Percentiles rank a stretch among this genome's conserved stretches.
These are phyloP conservation scores for Colletotrichum sp. DNA, from an alignment of 2,329 filamentous ascomycete genomes.

Conservation along the genomic window DNA sequence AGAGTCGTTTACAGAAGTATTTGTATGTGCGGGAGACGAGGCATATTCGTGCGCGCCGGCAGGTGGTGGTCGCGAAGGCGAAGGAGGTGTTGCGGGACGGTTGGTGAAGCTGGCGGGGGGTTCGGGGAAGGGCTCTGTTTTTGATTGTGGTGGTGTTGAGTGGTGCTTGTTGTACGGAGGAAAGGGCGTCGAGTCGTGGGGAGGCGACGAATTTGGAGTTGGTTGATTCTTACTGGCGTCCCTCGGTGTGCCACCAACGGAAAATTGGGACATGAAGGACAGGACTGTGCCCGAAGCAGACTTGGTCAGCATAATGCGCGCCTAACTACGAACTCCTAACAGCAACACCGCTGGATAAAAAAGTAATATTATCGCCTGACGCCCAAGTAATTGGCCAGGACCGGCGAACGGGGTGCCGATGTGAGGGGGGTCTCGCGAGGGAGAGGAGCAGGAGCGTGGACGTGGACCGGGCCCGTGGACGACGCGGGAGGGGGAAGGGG, in stretches of 20 bases:
- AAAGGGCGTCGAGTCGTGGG: slow-evolving; percentile 34
- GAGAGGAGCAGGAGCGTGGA: neutral
- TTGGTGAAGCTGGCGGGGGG: slow-evolving; percentile 22
- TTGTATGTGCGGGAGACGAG: slow-evolving; percentile 41
- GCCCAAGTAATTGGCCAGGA: slow-evolving; percentile 18
- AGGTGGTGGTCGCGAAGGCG: slow-evolving; percentile 23
- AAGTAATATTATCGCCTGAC: slow-evolving; percentile 11
- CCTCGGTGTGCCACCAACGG: slow-evolving; percentile 61
- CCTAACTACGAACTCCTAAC: neutral
- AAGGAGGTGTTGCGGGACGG: slow-evolving; percentile 40
- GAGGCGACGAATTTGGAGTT: slow-evolving; percentile 50
- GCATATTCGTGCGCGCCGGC: slow-evolving; percentile 41
- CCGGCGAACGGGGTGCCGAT: neutral
- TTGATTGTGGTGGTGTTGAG: neutral
- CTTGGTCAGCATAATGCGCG: slow-evolving; percentile 20
- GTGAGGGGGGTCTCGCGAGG: neutral
- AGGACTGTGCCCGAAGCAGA: slow-evolving; percentile 61
- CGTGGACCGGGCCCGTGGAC: neutral
- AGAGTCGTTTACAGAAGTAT: slow-evolving; percentile 46
- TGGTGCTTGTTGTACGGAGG: slow-evolving; percentile 19
- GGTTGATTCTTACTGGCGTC: slow-evolving; percentile 42
- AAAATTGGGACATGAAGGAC: slow-evolving; percentile 87
- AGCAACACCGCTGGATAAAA: neutral
- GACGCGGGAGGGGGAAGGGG: neutral
- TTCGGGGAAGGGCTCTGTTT: slow-evolving; percentile 16